These are phyloP conservation scores for Zizania latifolia DNA, from an alignment of 176 grass and related monocot species.

Conservation along the genomic window DNA sequence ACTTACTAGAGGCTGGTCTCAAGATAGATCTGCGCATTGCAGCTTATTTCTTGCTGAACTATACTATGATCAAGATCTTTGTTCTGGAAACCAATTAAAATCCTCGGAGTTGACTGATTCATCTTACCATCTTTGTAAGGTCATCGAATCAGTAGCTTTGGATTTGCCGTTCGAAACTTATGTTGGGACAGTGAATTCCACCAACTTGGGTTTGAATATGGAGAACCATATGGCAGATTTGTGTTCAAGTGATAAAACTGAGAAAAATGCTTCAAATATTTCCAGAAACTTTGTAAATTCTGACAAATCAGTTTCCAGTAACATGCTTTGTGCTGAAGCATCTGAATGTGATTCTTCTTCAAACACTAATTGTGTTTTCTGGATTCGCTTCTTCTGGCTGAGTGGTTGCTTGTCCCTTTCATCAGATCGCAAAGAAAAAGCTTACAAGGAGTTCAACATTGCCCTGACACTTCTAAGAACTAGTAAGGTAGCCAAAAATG, in stretches of 20 bases:
- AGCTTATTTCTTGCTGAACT: slow-evolving; percentile 94
- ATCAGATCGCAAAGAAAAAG: slow-evolving; percentile 67
- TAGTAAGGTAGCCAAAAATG: slow-evolving; percentile 30
- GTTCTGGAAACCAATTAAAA: slow-evolving; percentile 54
- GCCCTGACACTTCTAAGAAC: slow-evolving; percentile 61
- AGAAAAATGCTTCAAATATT: slow-evolving; percentile 25
- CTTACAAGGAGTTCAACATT: slow-evolving; percentile 71
- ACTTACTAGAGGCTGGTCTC: slow-evolving; percentile 73
- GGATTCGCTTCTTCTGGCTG: slow-evolving; percentile 85
- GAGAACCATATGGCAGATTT: slow-evolving; percentile 14
- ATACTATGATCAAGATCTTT: slow-evolving; percentile 74
- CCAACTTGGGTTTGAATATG: slow-evolving; percentile 16
- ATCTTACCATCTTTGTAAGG: slow-evolving; percentile 84
- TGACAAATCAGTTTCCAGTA: background rate
- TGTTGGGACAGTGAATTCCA: slow-evolving; percentile 27
- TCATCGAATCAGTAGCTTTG: slow-evolving; percentile 64
- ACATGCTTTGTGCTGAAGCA: slow-evolving; percentile 23
- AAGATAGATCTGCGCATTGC: slow-evolving; percentile 57
- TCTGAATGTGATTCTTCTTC: slow-evolving; percentile 29
- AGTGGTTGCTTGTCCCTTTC: slow-evolving; percentile 82
- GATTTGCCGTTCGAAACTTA: slow-evolving; percentile 41
- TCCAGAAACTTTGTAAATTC: slow-evolving; percentile 24
- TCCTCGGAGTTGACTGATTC: slow-evolving; percentile 60
- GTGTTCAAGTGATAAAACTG: slow-evolving; percentile 23
- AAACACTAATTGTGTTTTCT: slow-evolving; percentile 46